A percentile compares a stretch with the other conserved stretches of the same genome.
phyloP scores from a whole-genome alignment of 768 basidiomycete genomes.

The Steccherinum ochraceum region DNA sequence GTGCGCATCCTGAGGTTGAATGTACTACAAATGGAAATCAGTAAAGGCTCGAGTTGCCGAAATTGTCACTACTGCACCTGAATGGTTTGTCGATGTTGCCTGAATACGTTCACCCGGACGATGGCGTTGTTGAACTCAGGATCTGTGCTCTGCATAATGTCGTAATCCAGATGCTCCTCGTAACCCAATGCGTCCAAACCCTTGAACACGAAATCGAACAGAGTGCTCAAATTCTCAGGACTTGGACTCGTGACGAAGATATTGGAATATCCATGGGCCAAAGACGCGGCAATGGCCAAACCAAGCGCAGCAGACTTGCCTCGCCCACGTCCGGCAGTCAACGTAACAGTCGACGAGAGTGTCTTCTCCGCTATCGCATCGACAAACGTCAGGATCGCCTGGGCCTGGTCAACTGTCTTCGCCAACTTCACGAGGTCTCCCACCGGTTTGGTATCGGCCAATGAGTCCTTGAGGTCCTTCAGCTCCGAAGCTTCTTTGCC shows the following conservation, averaged over 20 bases:
- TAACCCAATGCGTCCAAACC: conserved; percentile 92
- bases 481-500: conserved; percentile 58
- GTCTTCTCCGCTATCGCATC: conserved; percentile 93
- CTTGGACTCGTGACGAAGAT: conserved; percentile 97
- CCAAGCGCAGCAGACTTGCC: conserved; percentile 98
- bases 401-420: conserved; percentile 91
- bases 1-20: conserved; percentile 96
- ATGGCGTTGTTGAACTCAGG: conserved; percentile 93
- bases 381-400: conserved; percentile 90
- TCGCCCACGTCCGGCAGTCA: conserved; percentile 91
- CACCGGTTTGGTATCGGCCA: conserved; percentile 79
- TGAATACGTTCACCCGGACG: conserved; percentile 91
- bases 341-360: conserved; percentile 87
- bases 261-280: conserved; percentile 93
- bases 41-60: neutral
- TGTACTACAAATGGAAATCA: conserved; percentile 57
- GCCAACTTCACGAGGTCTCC: conserved; percentile 87
- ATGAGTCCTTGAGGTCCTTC: conserved; percentile 66
- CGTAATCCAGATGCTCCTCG: conserved; percentile 97
- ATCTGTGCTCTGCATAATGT: conserved; percentile 92
- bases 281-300: conserved; percentile 85
- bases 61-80: conserved; percentile 50
- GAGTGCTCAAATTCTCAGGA: conserved; percentile 94
- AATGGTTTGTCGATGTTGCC: conserved; percentile 91
- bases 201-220: conserved; percentile 98